Base-by-base conservation (phyloP, 106 monocot species). In the Amphibolis antarctica region DNA sequence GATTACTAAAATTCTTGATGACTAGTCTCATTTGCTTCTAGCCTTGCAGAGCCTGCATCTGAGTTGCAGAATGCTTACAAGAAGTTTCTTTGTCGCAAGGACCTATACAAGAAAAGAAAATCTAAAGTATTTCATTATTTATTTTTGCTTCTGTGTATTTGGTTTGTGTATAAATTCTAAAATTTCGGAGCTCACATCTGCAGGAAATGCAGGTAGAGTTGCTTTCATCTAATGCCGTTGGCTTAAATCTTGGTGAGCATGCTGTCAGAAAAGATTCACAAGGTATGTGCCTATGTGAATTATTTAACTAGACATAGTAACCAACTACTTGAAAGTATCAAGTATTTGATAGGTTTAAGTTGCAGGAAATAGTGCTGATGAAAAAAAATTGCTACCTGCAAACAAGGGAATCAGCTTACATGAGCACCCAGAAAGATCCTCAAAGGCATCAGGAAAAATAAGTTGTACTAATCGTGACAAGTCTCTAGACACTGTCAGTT, bases 21-120 rank as follows among this genome's bases (percentile, higher is more conserved):
- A 36, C 4, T 2, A 36, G 36, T 7, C 36, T 36, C 36, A 7
- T 36, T 36, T 36, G 36, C 7, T 7, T 13, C 10, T 71, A 92
- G 92, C 51, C 81, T 84, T 84, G 92, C 84, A 76, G 85, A 92
- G 80, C 92, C 92, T 50, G 74, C 59, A 24, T 68, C 31, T 26
- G 85, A 88, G 68, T 66, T 92, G 46, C 88, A 85, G 36, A 85
- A 80, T 63, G 72, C 84, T 48, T 88, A 92, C 31, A 74, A 88
- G 4, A 82, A 85, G 47, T 92, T 92, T 59, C 76, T 88, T 70
- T 53, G 21, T 21, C 79, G 92, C 24, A 43, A 80, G 66, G 78
- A 80, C 69, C 44, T 76, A 31, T 54, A 68, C 63, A 77, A 75
- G 69, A 76, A 76, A 69, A 72, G 82, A 46, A 83, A 74, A 74